Conservation (phyloP, 202 grass and related monocot genomes). For the Panicum hallii region DNA sequence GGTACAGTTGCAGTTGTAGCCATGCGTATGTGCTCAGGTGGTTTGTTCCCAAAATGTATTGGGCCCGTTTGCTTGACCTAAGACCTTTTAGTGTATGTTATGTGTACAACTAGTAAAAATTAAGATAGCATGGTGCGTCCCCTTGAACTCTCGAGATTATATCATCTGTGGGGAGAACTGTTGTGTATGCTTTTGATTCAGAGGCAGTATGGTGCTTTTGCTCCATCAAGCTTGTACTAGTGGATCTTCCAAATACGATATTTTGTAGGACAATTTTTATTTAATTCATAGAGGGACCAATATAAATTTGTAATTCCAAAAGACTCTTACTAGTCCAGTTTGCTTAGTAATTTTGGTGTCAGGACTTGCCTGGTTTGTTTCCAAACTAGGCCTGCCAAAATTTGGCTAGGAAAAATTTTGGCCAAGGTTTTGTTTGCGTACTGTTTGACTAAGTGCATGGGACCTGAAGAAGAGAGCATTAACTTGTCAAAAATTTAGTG, state of each 20-base stretch:
- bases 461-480: neutral
- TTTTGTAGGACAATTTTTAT: neutral
- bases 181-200: neutral
- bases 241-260: neutral
- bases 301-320: neutral
- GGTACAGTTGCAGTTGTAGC: neutral
- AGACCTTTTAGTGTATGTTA: neutral
- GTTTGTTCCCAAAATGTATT: neutral
- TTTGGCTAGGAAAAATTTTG: neutral
- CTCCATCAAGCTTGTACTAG: constrained; percentile 2
- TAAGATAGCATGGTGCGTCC: neutral
- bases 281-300: too few relatives aligned
- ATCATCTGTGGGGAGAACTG: neutral
- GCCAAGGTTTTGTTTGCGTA: neutral
- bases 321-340: neutral
- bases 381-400: neutral
- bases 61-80: neutral
- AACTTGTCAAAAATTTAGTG: neutral
- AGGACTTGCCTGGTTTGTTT: neutral
- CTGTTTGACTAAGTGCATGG: neutral
- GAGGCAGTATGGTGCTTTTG: neutral
- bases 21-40: neutral
- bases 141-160: neutral
- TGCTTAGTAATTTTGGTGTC: neutral
- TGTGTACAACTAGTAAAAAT: neutral